Evolutionary conservation across 208 protist genomes (phyloP), one percentile per base, ranked within the genome.

Genomic region (Zelonia costaricensis): DNA sequence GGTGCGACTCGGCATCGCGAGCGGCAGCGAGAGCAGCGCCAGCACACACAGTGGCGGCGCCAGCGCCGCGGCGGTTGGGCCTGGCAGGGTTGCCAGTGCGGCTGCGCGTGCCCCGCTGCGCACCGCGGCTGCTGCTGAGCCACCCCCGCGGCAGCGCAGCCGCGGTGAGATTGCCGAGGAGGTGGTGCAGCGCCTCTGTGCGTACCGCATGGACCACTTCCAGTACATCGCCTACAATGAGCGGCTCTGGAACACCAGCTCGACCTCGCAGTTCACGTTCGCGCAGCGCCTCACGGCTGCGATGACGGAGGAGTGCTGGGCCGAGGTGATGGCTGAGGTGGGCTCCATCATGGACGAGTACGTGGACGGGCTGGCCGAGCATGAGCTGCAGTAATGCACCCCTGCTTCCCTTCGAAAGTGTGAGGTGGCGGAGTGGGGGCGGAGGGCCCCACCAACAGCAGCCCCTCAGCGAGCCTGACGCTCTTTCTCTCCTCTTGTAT

Each of bases 381-480:
- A 96, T 66, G 91, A 96, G 62, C 53, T 96, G 9, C 85, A 91
- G 40, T 96, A 84, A n/a, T n/a, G n/a, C n/a, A n/a, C n/a, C n/a
- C n/a, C n/a, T n/a, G n/a, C n/a, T n/a, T n/a, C n/a, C n/a, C n/a
- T n/a, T n/a, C n/a, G n/a, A n/a, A n/a, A n/a, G n/a, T n/a, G n/a
- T n/a, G 33, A 33, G 38, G 3, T 35, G 28, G 3, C 31, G 3
- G 25, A 30, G n/a, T n/a, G n/a, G n/a, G n/a, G n/a, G n/a, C n/a
- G n/a, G n/a, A n/a, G n/a, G n/a, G n/a, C n/a, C n/a, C n/a, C n/a
- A n/a, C n/a, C n/a, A n/a, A n/a, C n/a, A n/a, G n/a, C n/a, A n/a
- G n/a, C n/a, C n/a, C n/a, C n/a, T n/a, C n/a, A n/a, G n/a, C n/a
- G n/a, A n/a, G n/a, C n/a, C n/a, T n/a, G n/a, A n/a, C n/a, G n/a